Evolutionary conservation across 1,139 yeast species (phyloP), one percentile per base, ranked within the genome.

Genomic region (Yamadazyma conglobata): DNA sequence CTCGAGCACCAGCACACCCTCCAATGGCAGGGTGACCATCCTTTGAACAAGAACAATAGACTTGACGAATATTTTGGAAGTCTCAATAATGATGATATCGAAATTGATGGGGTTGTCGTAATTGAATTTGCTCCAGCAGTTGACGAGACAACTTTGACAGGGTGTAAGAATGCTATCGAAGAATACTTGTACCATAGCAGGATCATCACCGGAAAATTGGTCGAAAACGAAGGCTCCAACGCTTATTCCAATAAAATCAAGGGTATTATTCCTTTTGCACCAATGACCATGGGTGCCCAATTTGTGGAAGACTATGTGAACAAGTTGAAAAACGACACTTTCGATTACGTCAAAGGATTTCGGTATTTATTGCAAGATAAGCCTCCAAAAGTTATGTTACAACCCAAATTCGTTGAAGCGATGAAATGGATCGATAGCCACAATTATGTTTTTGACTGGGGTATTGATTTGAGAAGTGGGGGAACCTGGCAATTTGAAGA

Each of bases 401-500:
- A 45, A 5, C 33, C 34, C 2, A 24, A 38, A 5, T 56, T 64
- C 32, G 41, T 53, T 13, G 56, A 54, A 5, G 47, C 58, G 1
- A 32, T 65, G 15, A 46, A 56, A 7, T 60, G 59, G 57, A 32
- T 65, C 8, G 58, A 52, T 3, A 35, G 38, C 2, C 28, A 50
- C 5, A 43, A 50, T 10, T 54, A 40, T 22, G 48, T 48, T 1
- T 66, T 64, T 38, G 73, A 66, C 28, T 43, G 65, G 34, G 72
- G 72, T 4, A 58, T 66, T 24, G 71, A 66, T 40, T 39, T 58
- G 25, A 54, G 59, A 25, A 42, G 50, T 12, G 56, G 55, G 3
- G 71, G 72, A 0, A 17, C 52, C n/a, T 54, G 63, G 58, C 72
- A 66, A 40, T 48, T 60, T 15, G 52, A 54, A 22, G 70, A 66